Conservation (phyloP, 1,284 basidiomycete genomes). For the Paramarasmius palmivorus region DNA sequence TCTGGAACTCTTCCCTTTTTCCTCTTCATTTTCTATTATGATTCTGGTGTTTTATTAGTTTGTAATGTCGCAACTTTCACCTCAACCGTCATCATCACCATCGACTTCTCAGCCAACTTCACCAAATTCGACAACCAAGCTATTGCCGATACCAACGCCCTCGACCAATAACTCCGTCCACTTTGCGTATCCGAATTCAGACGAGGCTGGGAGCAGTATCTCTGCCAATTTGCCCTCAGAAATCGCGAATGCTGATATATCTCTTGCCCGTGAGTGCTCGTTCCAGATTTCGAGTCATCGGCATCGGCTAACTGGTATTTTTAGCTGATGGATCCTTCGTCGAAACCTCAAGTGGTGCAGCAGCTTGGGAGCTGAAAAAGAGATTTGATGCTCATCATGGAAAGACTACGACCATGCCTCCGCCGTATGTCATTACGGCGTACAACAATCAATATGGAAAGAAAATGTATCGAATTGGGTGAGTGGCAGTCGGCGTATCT, state of each 20-base stretch:
- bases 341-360: constrained; percentile 73
- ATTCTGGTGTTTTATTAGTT: too few species aligned
- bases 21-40: too few species aligned
- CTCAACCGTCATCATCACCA: too few species aligned
- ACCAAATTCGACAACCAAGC: constrained; percentile 12
- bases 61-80: too few species aligned
- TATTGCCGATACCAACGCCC: constrained; percentile 1
- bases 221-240: constrained; percentile 33
- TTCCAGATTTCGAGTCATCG: not conserved
- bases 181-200: constrained; percentile 16
- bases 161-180: constrained; percentile 15
- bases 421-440: constrained; percentile 76
- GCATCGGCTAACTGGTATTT: constrained; percentile 10
- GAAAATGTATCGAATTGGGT: constrained; percentile 75
- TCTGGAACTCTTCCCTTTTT: too few species aligned
- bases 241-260: constrained; percentile 57
- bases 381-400: constrained; percentile 68
- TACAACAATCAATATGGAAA: constrained; percentile 78
- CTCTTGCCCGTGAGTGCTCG: constrained; percentile 57
- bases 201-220: too few species aligned
- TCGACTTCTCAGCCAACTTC: too few species aligned
- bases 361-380: constrained; percentile 72
- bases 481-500: constrained; percentile 28
- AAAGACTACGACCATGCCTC: constrained; percentile 64
- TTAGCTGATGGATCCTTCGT: constrained; percentile 70